Base-by-base conservation (phyloP, 2,329 filamentous ascomycete genomes). In the Triangularia setosa region DNA sequence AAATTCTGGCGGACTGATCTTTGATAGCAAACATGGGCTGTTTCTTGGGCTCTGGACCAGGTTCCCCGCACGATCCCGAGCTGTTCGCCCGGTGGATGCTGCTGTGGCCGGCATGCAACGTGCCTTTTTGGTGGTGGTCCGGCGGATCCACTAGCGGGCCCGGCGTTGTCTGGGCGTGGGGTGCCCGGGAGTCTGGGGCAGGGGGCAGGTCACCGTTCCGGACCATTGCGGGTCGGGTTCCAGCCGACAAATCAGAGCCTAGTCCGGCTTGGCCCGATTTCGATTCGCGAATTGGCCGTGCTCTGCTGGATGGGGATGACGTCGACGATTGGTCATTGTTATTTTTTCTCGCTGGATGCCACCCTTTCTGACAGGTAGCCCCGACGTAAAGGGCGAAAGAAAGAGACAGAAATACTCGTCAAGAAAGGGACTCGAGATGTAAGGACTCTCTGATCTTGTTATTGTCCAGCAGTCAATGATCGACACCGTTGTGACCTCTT, bases 161-260 rank as follows among this genome's bases (percentile, higher is more conserved):
- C 58, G 58, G 58, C 40, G 58, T 52, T 48, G 35, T 48, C 58
- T 60, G 21, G 58, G 58, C 58, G 58, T 60, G 58, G 58, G 58
- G 40, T 60, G 58, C 40, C 35, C 56, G 56, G 33, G 33, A 60
- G 11, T 14, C 25, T 25, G 33, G 33, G 16, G 14, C 33, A 40
- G 14, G 14, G 14, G 24, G 24, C 58, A 16, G 4, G 52, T 55
- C 52, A 28, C 52, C 23, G 52, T 55, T 55, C 52, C 52, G 52
- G 52, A 25, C 52, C 52, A 25, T 55, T 55, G 52, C 52, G 52
- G 25, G 25, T 48, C n/a, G n/a, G 40, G 40, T 9, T 9, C n/a
- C 7, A 44, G 16, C 25, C 25, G 57, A 59, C 57, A 59, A 48
- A 59, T 59, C 40, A 28, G 23, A 24, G 8, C 14, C 52, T 55